Conservation (phyloP, 2,329 filamentous ascomycete species). For the Chlorencoelia australis region DNA sequence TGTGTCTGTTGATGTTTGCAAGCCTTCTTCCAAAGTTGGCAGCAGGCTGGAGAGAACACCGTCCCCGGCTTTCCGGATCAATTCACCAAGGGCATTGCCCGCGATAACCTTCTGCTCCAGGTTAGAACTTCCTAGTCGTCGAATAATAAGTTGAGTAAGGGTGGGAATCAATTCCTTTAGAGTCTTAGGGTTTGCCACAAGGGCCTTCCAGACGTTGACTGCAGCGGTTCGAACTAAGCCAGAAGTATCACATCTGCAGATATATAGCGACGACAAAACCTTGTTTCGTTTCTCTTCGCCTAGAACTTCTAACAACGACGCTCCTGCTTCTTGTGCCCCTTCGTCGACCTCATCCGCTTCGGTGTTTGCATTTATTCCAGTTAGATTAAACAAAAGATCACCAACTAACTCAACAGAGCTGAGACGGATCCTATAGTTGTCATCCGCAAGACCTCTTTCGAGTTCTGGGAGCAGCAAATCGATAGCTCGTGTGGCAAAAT, state of each 20-base stretch:
- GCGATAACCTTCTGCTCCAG: constrained; percentile 99
- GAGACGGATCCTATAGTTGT: constrained; percentile 94
- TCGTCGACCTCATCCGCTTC: constrained; percentile 73
- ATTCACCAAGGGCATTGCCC: constrained; percentile 88
- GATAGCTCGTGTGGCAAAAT: constrained; percentile 90
- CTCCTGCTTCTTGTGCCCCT: constrained; percentile 71
- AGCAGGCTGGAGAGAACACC: constrained; percentile 79
- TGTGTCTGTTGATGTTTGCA: constrained; percentile 78
- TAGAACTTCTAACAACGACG: constrained; percentile 86
- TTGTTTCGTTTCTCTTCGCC: constrained; percentile 96
- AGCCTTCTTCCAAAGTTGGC: constrained; percentile 83
- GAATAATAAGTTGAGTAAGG: constrained; percentile 88
- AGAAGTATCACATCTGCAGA: constrained; percentile 94
- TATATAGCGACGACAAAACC: constrained; percentile 92
- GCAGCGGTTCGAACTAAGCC: constrained; percentile 82
- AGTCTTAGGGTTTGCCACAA: constrained; percentile 83
- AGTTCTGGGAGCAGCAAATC: constrained; percentile 90
- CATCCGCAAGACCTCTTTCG: constrained; percentile 91
- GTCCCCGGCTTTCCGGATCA: constrained; percentile 94
- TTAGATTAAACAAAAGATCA: constrained; percentile 94
- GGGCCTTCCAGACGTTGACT: constrained; percentile 89
- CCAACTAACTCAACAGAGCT: constrained; percentile 97
- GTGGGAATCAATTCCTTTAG: constrained; percentile 94
- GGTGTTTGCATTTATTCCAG: constrained; percentile 78
- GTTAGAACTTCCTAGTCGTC: constrained; percentile 85